These are phyloP conservation scores for Dioscorea alata DNA, from an alignment of 106 monocot genomes.

Conservation along the genomic window DNA sequence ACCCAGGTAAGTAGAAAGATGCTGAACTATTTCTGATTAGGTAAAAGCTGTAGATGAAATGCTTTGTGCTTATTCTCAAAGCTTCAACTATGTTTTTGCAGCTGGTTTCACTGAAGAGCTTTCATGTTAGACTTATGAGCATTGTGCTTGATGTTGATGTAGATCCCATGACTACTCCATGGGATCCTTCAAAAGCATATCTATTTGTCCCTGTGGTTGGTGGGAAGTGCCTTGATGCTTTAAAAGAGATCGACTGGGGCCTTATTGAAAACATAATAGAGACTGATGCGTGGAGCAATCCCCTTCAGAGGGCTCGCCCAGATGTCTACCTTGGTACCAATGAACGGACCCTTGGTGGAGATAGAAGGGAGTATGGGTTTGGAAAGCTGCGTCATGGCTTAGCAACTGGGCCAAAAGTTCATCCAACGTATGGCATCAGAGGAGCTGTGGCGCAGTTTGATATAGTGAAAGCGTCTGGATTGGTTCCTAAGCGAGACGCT, in stretches of 20 bases:
- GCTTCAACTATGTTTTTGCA: constrained; percentile 25
- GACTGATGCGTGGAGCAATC: constrained; percentile 86
- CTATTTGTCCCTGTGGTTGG: constrained; percentile 65
- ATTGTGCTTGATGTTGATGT: constrained; percentile 99
- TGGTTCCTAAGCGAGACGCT: constrained; percentile 49
- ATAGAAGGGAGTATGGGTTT: constrained; percentile 97
- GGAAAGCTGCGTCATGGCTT: constrained; percentile 81
- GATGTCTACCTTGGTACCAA: constrained; percentile 96
- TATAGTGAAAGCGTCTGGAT: constrained; percentile 86
- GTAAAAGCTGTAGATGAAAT: too few relatives aligned
- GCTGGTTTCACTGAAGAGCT: constrained; percentile 77
- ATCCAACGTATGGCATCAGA: constrained; percentile 97
- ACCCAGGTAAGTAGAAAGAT: constrained; percentile 33
- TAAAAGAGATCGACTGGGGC: constrained; percentile 82
- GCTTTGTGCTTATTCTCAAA: not conserved
- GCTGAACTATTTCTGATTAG: too few relatives aligned
- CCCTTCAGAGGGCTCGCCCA: constrained; percentile 93
- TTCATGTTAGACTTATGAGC: constrained; percentile 98
- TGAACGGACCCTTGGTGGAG: constrained; percentile 91
- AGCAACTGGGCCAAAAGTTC: constrained; percentile 62
- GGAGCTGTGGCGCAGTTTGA: constrained; percentile 94
- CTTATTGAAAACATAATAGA: constrained; percentile 49
- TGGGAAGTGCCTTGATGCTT: constrained; percentile 40
- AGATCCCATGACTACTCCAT: constrained; percentile 92
- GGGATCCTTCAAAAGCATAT: constrained; percentile 98